A percentile compares a stretch with the other conserved stretches of the same genome.
Conservation (phyloP, 176 grass and related monocot species). For the Oryza officinalis region DNA sequence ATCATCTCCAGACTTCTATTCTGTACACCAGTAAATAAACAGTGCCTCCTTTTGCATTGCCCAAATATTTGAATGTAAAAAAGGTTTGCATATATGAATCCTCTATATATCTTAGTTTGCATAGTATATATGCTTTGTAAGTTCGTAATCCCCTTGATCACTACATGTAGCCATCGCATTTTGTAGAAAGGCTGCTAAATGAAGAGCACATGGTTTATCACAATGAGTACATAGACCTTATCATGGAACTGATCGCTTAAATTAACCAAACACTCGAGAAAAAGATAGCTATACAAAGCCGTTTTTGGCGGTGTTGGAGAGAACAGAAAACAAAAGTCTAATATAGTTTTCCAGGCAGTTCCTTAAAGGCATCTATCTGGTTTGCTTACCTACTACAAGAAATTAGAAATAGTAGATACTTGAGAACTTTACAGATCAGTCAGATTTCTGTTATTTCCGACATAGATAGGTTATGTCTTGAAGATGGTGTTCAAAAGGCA, state of each 20-base stretch:
- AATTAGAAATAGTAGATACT: conserved; percentile 13
- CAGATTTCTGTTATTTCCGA: conserved; percentile 28
- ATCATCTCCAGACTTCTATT: neutral
- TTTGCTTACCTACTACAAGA: conserved; percentile 35
- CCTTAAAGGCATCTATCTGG: conserved; percentile 14
- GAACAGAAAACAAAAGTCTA: neutral
- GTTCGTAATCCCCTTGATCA: conserved; percentile 32
- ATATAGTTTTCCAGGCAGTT: neutral
- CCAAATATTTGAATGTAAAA: neutral
- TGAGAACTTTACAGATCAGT: conserved; percentile 9
- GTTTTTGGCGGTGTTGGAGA: conserved; percentile 2
- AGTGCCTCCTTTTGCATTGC: neutral
- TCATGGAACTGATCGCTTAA: conserved; percentile 33
- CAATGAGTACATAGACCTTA: neutral
- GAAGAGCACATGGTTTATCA: conserved; percentile 31
- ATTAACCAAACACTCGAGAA: conserved; percentile 30
- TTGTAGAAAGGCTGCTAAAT: conserved; percentile 18
- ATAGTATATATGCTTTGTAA: conserved; percentile 43
- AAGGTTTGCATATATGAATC: neutral
- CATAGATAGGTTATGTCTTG: conserved; percentile 21
- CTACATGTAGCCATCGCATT: conserved; percentile 21
- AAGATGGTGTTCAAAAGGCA: conserved; percentile 17
- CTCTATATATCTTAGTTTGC: neutral
- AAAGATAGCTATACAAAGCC: conserved; percentile 35
- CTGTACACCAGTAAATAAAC: neutral